Evolutionary conservation across 129 eudicot genomes (phyloP), one percentile per base, ranked within the genome.

Genomic region (Logfia minima): DNA sequence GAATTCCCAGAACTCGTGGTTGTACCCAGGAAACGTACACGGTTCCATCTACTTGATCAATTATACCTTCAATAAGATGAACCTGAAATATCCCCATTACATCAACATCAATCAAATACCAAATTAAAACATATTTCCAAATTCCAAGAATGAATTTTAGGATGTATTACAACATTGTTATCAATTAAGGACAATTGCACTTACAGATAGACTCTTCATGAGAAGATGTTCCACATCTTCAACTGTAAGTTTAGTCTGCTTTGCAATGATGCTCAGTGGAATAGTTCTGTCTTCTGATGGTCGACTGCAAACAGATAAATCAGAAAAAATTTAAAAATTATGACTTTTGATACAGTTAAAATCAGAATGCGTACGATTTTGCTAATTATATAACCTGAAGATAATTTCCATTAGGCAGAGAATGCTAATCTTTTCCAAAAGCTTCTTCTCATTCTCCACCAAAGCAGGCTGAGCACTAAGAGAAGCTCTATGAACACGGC

Each of bases 181-280:
- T 63, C 1, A 56, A 34, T 24, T 53, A 28, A 29, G 66, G 26
- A 8, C 14, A 3, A 23, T 48, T 4, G 5, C 32, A 87, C 96
- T 90, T 87, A 93, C 98, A 8, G 98, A 93, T 72, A 93, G 88
- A 90, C 98, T 93, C 82, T 93, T 93, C 97, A 93, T 90, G 73
- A 93, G 97, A 31, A 93, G 98, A 79, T 86, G 78, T 82, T 93
- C 98, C 56, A 93, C 97, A 61, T 90, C 97, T 80, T 90, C 97
- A 13, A 93, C 87, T 11, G 92, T 77, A 11, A 88, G 92, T 71
- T 84, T 93, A 77, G 97, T 90, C 37, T 90, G 86, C 74, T 90
- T 97, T 41, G 98, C 96, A 77, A 93, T 93, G 85, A 87, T 60
- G 65, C 86, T 83, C 58, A 93, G 74, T 3, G 97, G 98, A 74